Evolutionary conservation across 768 basidiomycete genomes (phyloP).

Genomic region (Agrocybe praecox): DNA sequence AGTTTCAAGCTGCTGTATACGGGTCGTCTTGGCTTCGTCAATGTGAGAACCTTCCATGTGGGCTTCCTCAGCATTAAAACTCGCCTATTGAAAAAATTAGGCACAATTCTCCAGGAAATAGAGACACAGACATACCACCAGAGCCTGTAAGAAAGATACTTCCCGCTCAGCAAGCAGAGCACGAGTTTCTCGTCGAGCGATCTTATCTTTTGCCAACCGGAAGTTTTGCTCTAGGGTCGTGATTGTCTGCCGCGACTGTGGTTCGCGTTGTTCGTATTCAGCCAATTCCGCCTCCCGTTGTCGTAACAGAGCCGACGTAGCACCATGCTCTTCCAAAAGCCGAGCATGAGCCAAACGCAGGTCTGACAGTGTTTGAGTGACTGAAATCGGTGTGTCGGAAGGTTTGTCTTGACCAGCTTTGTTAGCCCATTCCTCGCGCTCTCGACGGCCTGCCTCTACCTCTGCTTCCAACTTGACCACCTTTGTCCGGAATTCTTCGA

Average conservation of each 20-base stretch:
- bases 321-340: constrained; percentile 69
- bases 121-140: constrained; percentile 52
- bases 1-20: constrained; percentile 55
- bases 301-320: constrained; percentile 52
- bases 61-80: constrained; percentile 63
- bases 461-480: constrained; percentile 65
- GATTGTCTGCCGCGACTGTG: constrained; percentile 35
- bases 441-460: constrained; percentile 58
- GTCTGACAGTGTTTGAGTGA: constrained; percentile 58
- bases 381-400: constrained; percentile 50
- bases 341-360: constrained; percentile 65
- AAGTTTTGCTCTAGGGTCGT: constrained; percentile 37
- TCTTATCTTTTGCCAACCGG: constrained; percentile 39
- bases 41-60: constrained; percentile 29
- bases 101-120: background rate
- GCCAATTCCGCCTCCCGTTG: constrained; percentile 55
- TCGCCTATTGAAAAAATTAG: constrained; percentile 42
- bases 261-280: constrained; percentile 36
- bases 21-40: constrained; percentile 41
- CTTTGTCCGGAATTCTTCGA: constrained; percentile 58
- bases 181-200: constrained; percentile 30
- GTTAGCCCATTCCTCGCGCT: constrained; percentile 56
- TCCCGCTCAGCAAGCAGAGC: constrained; percentile 52
- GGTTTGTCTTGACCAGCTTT: constrained; percentile 30
- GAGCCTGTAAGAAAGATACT: constrained; percentile 63